A percentile compares a stretch with the other conserved stretches of the same genome.
Evolutionary conservation across 495 filamentous ascomycete genomes (phyloP).

Genomic region (Xylaria cubensis): DNA sequence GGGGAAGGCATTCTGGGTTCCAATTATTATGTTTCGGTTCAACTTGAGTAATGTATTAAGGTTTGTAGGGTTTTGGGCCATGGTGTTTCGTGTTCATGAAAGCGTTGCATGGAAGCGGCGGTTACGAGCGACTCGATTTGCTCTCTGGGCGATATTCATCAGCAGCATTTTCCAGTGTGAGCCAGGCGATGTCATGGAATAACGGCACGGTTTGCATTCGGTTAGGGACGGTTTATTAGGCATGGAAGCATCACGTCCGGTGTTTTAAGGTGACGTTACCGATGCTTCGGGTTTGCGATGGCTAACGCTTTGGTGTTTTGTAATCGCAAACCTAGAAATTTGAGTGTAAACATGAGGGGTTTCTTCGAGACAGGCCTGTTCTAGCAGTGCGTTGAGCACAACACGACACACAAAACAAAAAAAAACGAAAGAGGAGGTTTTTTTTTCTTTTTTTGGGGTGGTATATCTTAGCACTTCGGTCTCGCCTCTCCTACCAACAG

Average conservation of each 20-base stretch:
- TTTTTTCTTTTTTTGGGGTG: slow-evolving; percentile 31
- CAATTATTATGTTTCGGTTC: slow-evolving; percentile 30
- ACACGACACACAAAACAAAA: slow-evolving; percentile 24
- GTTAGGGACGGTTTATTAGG: slow-evolving; percentile 35
- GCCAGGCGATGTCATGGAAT: slow-evolving; percentile 12
- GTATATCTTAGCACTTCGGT: slow-evolving; percentile 34
- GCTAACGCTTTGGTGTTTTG: slow-evolving; percentile 10
- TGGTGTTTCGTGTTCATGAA: slow-evolving; percentile 29
- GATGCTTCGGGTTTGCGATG: slow-evolving; percentile 7
- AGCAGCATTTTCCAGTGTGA: slow-evolving; percentile 5
- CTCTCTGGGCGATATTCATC: slow-evolving; percentile 28
- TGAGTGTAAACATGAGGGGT: neutral
- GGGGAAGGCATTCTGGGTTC: slow-evolving; percentile 26
- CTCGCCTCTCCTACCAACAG: slow-evolving; percentile 5
- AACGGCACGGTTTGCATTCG: slow-evolving; percentile 29
- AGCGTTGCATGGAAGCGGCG: slow-evolving; percentile 24
- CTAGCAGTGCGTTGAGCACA: slow-evolving; percentile 1
- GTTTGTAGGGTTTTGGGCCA: slow-evolving; percentile 30
- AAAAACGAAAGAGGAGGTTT: slow-evolving; percentile 24
- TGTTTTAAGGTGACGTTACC: slow-evolving; percentile 27
- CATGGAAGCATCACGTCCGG: slow-evolving; percentile 33
- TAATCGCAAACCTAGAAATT: neutral
- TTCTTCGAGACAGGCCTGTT: neutral
- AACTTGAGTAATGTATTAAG: slow-evolving; percentile 36
- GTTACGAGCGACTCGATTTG: slow-evolving; percentile 26